Evolutionary conservation across 371 early-diverging fungal genomes (phyloP).

Genomic region (Globomyces sp.): DNA sequence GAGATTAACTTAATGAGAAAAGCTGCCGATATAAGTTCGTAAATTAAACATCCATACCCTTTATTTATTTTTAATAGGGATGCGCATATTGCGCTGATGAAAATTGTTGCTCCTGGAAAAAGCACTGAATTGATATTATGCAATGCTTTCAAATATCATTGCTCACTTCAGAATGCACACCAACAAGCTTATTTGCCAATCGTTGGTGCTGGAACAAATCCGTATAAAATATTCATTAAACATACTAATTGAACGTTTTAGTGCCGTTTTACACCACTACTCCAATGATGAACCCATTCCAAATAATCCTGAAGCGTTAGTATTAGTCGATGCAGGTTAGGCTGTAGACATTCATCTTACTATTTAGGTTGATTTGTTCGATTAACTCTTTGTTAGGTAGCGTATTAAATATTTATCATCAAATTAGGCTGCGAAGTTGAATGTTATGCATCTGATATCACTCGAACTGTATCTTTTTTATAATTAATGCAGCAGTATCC

Average conservation of each 20-base stretch:
- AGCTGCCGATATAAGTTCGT: constrained; percentile 55
- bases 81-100: constrained; percentile 71
- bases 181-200: constrained; percentile 84
- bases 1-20: constrained; percentile 75
- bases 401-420: too few species aligned
- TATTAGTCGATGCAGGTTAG: constrained; percentile 87
- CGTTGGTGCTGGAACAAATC: constrained; percentile 70
- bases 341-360: constrained; percentile 37
- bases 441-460: constrained; percentile 4
- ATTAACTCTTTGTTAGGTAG: too few species aligned
- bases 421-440: background rate
- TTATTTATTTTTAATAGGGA: too few species aligned
- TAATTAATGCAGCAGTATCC: constrained; percentile 87
- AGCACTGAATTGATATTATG: constrained; percentile 69
- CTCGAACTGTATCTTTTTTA: constrained; percentile 72
- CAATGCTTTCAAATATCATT: constrained; percentile 74
- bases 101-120: constrained; percentile 55
- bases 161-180: constrained; percentile 61
- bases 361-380: too few species aligned
- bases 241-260: constrained; percentile 22
- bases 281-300: constrained; percentile 61
- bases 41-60: background rate
- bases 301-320: constrained; percentile 51
- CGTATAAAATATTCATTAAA: too few species aligned
- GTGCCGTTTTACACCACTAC: constrained; percentile 82